Evolutionary conservation across 2,329 filamentous ascomycete genomes (phyloP), one percentile per base, ranked within the genome.

Genomic region (Teratosphaeriaceae sp.): DNA sequence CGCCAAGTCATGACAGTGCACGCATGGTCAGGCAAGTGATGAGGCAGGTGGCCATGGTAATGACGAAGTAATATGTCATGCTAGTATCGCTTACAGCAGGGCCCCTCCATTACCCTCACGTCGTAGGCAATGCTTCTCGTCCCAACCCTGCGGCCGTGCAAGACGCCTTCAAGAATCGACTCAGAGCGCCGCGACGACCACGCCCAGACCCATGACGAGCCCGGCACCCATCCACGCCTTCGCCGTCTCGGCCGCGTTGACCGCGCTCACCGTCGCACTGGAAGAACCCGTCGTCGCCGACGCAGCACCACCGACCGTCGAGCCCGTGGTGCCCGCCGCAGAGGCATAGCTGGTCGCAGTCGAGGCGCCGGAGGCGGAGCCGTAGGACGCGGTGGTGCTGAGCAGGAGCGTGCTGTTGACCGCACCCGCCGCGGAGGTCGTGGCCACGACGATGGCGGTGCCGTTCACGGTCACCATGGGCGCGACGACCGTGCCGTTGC

Each of bases 171-270:
- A n/a, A n/a, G n/a, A n/a, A n/a, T n/a, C n/a, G 7, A 11, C 35
- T 42, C 39, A 51, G 40, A 51, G 42, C 11, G 36, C 40, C 19
- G 35, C 43, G 24, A 48, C 46, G 9, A 51, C n/a, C 23, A 35
- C 48, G 24, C 19, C 48, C 9, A 51, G 37, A 20, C 42, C 49
- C 29, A 43, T 23, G 21, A 51, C 35, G 2, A 49, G n/a, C 11
- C 46, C 43, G 19, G 39, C 44, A 27, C 40, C 46, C 21, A 49
- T 36, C 43, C 46, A 45, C 2, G 34, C 41, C 30, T 43, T 24
- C 15, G 18, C 41, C 7, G 34, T 38, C 19, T 37, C 38, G 13
- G 38, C 46, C 3, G 24, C 49, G 37, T 35, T 38, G 30, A 36
- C 42, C 8, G 38, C 35, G 38, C 36, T 50, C 15, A 40, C 19